Evolutionary conservation across 345 rosid species (phyloP), one percentile per base, ranked within the genome.

Genomic region (Viola odorata): DNA sequence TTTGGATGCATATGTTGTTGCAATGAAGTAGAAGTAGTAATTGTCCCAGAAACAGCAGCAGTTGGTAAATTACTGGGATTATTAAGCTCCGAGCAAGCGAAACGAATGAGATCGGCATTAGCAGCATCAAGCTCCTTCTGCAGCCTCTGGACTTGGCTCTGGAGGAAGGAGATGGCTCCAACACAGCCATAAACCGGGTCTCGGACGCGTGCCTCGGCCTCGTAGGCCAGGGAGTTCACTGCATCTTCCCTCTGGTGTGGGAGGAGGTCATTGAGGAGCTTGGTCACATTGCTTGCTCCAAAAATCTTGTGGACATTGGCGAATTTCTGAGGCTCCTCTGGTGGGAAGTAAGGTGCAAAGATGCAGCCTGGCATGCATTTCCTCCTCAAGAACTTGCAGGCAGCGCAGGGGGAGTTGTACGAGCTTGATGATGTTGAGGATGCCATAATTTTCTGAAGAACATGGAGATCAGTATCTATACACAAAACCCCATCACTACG

Each of bases 201-300:
- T 41, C 95, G 80, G 32, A 91, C 91, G 50, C 98, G 70, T 12
- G 98, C 98, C 75, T 91, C 98, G 1, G 98, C 98, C 73, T 91
- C 98, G 39, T 86, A 91, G 64, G 98, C 95, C 53, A 91, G 82
- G 40, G 98, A 91, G 65, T 86, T 89, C 59, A 89, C 98, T 3
- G 98, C 98, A 59, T 91, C 98, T 73, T 91, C 91, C 62, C 98
- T 78, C 63, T 91, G 98, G 77, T 86, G 91, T 53, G 98, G 98
- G 39, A 74, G 88, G 17, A 91, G 87, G 59, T 91, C 96, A 57
- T 82, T 89, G 40, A 91, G 91, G 45, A 91, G 96, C 80, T 91
- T 91, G 0, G 90, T 85, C 53, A 89, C 95, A 56, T 91, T 91
- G 79, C 98, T 89, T 52, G 98, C 98, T 16, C 98, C 98, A 58